These are phyloP conservation scores for Camelina hispida DNA, from an alignment of 345 rosid species.

Conservation along the genomic window DNA sequence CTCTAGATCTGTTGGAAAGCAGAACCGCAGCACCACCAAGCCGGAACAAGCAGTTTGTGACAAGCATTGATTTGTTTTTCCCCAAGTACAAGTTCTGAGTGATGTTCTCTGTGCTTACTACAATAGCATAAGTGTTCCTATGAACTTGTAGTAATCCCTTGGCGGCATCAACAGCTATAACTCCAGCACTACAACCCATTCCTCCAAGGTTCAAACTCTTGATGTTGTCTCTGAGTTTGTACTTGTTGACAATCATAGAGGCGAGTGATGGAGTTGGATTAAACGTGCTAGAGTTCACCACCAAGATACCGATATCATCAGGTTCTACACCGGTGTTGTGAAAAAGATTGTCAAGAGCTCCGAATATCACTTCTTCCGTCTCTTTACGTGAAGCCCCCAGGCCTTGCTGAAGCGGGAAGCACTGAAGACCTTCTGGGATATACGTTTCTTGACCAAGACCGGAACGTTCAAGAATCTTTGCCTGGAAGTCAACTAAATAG, in stretches of 20 bases:
- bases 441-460: conserved; percentile 93
- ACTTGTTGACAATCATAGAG: conserved; percentile 49
- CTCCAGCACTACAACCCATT: conserved; percentile 66
- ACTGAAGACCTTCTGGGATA: conserved; percentile 76
- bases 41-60: conserved; percentile 62
- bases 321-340: conserved; percentile 71
- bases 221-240: conserved; percentile 55
- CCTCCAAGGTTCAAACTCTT: conserved; percentile 59
- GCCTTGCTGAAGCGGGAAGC: conserved; percentile 75
- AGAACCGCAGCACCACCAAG: conserved; percentile 64
- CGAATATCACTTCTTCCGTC: conserved; percentile 90
- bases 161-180: conserved; percentile 59
- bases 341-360: conserved; percentile 78
- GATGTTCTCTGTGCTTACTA: conserved; percentile 64
- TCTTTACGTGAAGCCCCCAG: conserved; percentile 91
- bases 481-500: conserved; percentile 64
- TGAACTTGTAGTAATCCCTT: conserved; percentile 53
- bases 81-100: conserved; percentile 56
- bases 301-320: conserved; percentile 67
- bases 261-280: conserved; percentile 58
- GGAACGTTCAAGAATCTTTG: conserved; percentile 81
- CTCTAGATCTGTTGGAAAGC: conserved; percentile 56
- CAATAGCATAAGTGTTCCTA: conserved; percentile 60
- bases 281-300: conserved; percentile 44
- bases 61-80: conserved; percentile 61